Evolutionary conservation across 169 alveolate genomes (phyloP).

Genomic region (Pseudocohnilembus persalinus): DNA sequence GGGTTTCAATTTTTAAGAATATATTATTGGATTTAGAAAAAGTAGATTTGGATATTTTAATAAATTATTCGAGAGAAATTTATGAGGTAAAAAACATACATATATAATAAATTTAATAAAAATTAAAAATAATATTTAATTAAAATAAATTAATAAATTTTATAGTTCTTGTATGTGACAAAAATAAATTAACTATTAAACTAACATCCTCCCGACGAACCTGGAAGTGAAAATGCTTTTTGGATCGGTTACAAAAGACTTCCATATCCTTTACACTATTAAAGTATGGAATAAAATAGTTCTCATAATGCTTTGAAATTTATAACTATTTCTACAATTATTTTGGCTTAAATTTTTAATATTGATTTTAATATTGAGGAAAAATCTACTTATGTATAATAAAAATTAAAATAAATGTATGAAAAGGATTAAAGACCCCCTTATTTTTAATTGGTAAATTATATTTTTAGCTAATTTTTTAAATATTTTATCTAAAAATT

Average conservation of each 20-base stretch:
- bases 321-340: slow-evolving; percentile 16
- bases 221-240: neutral
- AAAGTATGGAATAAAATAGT: neutral
- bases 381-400: no score
- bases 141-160: neutral
- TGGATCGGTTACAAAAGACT: slow-evolving; percentile 25
- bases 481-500: no score
- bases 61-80: slow-evolving; percentile 4
- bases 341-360: slow-evolving; percentile 10
- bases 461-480: no score
- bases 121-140: neutral
- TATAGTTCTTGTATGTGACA: slow-evolving; percentile 2
- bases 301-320: slow-evolving; percentile 3
- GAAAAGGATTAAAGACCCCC: neutral
- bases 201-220: neutral
- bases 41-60: slow-evolving; percentile 1
- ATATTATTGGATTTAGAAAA: neutral
- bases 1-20: neutral
- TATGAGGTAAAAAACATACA: slow-evolving; percentile 1
- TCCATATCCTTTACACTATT: neutral
- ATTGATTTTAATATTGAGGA: slow-evolving; percentile 11
- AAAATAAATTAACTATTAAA: neutral
- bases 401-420: neutral
- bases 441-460: neutral
- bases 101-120: neutral